These are phyloP conservation scores for Lasiodiplodia sp. DNA, from an alignment of 2,329 filamentous ascomycete genomes.

Conservation along the genomic window DNA sequence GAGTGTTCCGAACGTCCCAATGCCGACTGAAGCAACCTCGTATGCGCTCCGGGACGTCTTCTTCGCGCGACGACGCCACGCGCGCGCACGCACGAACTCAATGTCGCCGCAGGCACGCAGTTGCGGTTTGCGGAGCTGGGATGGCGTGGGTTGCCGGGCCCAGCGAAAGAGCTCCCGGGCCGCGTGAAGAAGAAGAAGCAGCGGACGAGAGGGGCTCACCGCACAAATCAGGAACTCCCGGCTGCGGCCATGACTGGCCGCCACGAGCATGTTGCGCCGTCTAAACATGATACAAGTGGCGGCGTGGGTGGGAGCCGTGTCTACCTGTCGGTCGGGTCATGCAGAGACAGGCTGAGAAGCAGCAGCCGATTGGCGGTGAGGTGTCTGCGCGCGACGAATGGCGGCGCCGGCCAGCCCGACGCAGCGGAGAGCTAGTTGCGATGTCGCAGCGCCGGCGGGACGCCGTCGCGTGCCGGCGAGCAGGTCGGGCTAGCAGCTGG, in stretches of 20 bases:
- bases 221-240: not conserved
- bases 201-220: not conserved
- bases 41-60: not conserved
- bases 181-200: constrained; percentile 8
- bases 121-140: not conserved
- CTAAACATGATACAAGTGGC: constrained; percentile 21
- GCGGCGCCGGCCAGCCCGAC: constrained; percentile 1
- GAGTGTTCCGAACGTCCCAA: not conserved
- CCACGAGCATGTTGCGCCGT: constrained; percentile 20
- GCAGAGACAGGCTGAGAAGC: constrained; percentile 3
- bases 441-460: not conserved
- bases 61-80: not conserved
- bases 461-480: constrained; percentile 11
- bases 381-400: constrained; percentile 1
- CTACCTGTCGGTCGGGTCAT: constrained; percentile 18
- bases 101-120: constrained; percentile 1
- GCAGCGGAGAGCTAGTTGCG: constrained; percentile 15
- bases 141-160: not conserved
- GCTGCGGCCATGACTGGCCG: constrained; percentile 11
- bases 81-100: constrained; percentile 3
- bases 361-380: constrained; percentile 23
- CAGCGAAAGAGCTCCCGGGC: not conserved
- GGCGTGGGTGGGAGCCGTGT: constrained; percentile 15
- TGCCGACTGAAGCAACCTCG: not conserved
- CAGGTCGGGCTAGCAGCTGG: not conserved